phyloP scores from a whole-genome alignment of 495 filamentous ascomycete genomes.

The Annulohypoxylon moriforme region DNA sequence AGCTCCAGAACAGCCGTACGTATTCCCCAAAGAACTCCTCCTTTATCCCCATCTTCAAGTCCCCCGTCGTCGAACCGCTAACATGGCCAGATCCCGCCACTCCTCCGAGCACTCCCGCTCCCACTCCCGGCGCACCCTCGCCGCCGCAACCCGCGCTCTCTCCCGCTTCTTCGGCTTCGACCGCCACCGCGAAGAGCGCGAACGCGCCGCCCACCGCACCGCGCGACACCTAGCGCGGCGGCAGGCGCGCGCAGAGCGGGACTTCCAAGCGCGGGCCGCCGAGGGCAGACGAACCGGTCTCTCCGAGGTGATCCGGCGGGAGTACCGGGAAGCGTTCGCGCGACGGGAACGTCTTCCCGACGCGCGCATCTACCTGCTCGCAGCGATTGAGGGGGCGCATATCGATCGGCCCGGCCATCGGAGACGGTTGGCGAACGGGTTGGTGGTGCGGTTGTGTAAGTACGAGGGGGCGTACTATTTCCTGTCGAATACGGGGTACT shows the following conservation, averaged over 20 bases:
- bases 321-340: neutral
- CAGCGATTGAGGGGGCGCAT: constrained; percentile 18
- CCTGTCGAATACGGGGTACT: constrained; percentile 10
- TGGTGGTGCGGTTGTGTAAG: neutral
- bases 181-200: neutral
- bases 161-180: neutral
- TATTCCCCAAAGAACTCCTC: neutral
- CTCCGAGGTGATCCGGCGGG: neutral
- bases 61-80: neutral
- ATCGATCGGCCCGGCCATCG: neutral
- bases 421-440: neutral
- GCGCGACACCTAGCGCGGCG: neutral
- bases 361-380: constrained; percentile 7
- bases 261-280: neutral
- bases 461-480: constrained; percentile 10
- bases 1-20: neutral
- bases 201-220: neutral
- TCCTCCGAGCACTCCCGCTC: neutral
- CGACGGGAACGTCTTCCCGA: neutral
- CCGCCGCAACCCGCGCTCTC: neutral
- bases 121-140: neutral
- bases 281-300: neutral
- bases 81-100: neutral
- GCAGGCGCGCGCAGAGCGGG: neutral
- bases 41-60: neutral